Conservation (phyloP, 352 stramenopile species). For the Pythium aristosporum region DNA sequence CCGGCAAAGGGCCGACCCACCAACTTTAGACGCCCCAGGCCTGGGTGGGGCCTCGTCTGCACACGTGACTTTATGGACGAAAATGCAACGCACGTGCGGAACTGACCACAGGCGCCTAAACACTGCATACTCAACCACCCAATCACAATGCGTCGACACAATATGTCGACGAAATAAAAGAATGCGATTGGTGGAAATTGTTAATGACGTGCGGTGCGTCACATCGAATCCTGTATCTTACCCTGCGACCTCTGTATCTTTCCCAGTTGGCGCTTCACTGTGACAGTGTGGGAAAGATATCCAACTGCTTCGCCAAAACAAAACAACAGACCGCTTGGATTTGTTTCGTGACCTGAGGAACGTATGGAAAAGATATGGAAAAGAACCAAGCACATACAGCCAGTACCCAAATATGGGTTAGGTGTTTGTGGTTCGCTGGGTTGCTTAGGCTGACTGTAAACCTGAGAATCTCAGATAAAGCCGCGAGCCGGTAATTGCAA, state of each 20-base stretch:
- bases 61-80: slow-evolving; percentile 11
- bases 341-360: slow-evolving; percentile 5
- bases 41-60: slow-evolving; percentile 1
- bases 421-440: not conserved
- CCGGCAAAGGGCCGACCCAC: not conserved
- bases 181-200: slow-evolving; percentile 11
- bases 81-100: slow-evolving; percentile 19
- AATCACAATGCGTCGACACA: slow-evolving; percentile 3
- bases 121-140: slow-evolving; percentile 5
- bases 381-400: no score
- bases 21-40: not conserved
- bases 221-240: slow-evolving; percentile 19
- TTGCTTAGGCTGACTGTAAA: not conserved
- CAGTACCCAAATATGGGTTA: not conserved
- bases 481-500: no score
- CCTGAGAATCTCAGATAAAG: not conserved
- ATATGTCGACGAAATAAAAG: slow-evolving; percentile 16
- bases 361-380: not conserved
- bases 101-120: slow-evolving; percentile 10
- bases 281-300: not conserved
- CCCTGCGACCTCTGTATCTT: not conserved
- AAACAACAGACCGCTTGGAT: not conserved
- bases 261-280: not conserved
- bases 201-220: slow-evolving; percentile 20
- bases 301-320: no score